Evolutionary conservation across 2,329 filamentous ascomycete genomes (phyloP).

Genomic region (Chaetothyriales sp.): DNA sequence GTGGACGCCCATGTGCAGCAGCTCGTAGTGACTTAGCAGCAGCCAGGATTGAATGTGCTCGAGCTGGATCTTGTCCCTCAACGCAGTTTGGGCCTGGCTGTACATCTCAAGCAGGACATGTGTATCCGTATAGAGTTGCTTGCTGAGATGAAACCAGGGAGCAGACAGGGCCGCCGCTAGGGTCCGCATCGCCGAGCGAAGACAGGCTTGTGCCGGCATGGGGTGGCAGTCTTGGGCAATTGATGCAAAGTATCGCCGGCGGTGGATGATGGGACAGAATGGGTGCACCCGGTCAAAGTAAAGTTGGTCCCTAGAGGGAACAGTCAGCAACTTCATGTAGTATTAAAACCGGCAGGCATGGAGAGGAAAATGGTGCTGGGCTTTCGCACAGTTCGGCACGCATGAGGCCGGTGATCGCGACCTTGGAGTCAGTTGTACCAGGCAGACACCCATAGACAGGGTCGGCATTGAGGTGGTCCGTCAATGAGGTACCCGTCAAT

Average conservation of each 20-base stretch:
- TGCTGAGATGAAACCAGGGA: constrained; percentile 20
- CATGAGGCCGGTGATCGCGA: too few relatives aligned
- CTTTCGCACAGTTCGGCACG: background rate
- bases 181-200: constrained; percentile 28
- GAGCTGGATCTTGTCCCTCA: constrained; percentile 19
- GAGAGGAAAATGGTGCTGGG: background rate
- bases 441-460: too few relatives aligned
- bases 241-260: constrained; percentile 20
- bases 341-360: background rate
- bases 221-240: constrained; percentile 13
- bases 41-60: constrained; percentile 28
- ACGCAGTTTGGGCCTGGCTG: too few relatives aligned
- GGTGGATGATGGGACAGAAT: background rate
- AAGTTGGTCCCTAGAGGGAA: background rate
- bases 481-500: too few relatives aligned
- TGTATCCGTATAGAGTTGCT: too few relatives aligned
- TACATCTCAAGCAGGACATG: too few relatives aligned
- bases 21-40: constrained; percentile 26
- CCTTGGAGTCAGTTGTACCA: too few relatives aligned
- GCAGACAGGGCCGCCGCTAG: constrained; percentile 23
- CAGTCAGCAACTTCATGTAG: background rate
- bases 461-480: too few relatives aligned
- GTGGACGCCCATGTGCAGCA: constrained; percentile 18
- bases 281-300: background rate
- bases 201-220: constrained; percentile 14